Conservation (phyloP, 169 alveolate genomes). For the Plasmodium inui region DNA sequence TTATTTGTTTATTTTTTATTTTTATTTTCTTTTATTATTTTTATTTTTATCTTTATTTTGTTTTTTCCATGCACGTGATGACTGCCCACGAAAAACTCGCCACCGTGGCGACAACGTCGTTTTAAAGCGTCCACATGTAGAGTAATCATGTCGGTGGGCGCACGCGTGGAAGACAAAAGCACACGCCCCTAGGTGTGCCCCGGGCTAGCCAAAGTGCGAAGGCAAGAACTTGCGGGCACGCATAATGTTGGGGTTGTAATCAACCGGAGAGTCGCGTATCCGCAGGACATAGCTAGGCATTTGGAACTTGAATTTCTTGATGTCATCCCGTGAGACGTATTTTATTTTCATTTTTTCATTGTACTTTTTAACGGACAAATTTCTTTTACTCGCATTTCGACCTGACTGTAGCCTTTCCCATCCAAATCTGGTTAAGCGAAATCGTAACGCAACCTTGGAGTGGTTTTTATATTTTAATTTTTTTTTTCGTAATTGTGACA, state of each 20-base stretch:
- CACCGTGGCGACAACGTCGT: background rate
- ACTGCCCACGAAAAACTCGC: background rate
- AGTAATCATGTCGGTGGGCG: background rate
- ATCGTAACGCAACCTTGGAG: conserved; percentile 82
- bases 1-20: background rate
- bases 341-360: conserved; percentile 82
- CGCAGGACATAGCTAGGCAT: conserved; percentile 84
- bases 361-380: conserved; percentile 77
- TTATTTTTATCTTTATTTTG: background rate
- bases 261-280: conserved; percentile 83
- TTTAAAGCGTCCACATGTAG: background rate
- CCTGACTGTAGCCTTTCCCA: conserved; percentile 85
- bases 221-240: conserved; percentile 75
- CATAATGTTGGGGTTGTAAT: conserved; percentile 83
- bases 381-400: conserved; percentile 78
- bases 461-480: conserved; percentile 84
- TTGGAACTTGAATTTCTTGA: conserved; percentile 81
- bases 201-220: conserved; percentile 76
- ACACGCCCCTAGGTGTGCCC: background rate
- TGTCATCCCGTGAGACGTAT: conserved; percentile 82
- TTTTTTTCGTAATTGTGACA: conserved; percentile 77
- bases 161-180: background rate
- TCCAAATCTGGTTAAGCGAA: conserved; percentile 85
- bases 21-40: background rate
- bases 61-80: background rate